phyloP scores from a whole-genome alignment of 306 rosid genomes.

The Quercus engelmannii region DNA sequence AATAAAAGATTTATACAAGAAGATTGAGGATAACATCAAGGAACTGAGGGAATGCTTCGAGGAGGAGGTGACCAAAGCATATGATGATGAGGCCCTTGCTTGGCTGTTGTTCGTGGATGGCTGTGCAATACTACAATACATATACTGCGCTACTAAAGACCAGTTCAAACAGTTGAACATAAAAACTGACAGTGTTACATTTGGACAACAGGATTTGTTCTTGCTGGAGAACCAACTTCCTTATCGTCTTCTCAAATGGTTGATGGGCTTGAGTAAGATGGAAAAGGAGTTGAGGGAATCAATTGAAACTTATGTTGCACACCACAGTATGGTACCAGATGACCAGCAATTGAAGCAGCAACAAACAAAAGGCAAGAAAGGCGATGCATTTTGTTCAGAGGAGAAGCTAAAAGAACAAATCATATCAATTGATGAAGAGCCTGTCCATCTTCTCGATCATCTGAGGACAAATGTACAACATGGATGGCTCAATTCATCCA shows the following conservation, averaged over 20 bases:
- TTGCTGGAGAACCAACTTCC: constrained; percentile 35
- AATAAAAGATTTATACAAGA: background rate
- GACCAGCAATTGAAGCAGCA: too few species aligned
- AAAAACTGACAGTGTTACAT: background rate
- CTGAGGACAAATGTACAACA: constrained; percentile 8
- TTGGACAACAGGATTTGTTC: constrained; percentile 21
- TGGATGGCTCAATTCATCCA: constrained; percentile 23
- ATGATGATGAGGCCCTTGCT: background rate
- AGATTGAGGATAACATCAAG: background rate
- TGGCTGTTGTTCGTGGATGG: constrained; percentile 26
- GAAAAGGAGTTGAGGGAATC: background rate
- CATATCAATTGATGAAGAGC: background rate
- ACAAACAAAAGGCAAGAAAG: too few species aligned
- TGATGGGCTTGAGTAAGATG: background rate
- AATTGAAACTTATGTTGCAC: background rate
- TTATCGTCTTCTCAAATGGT: constrained; percentile 4
- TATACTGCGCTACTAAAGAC: background rate
- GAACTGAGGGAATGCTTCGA: background rate
- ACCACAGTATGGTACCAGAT: too few species aligned
- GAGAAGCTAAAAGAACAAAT: too few species aligned
- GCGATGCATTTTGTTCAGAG: too few species aligned
- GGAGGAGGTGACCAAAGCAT: background rate
- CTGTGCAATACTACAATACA: constrained; percentile 13
- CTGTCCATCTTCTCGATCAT: constrained; percentile 17
- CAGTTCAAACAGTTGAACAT: background rate